Base-by-base conservation (phyloP, 23 red algal species). In the Gracilaria vermiculophylla region DNA sequence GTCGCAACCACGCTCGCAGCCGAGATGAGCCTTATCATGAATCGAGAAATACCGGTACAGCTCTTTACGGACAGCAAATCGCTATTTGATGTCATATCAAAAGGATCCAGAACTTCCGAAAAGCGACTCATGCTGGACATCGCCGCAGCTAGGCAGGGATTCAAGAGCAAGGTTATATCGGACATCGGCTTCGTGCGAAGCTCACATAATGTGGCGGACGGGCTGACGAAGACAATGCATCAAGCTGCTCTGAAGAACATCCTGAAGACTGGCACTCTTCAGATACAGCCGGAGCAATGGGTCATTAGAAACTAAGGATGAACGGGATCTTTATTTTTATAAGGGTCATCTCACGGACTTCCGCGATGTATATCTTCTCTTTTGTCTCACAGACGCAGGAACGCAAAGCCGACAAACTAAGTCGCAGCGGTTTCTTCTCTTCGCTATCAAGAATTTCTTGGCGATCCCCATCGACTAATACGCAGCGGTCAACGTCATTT, bases 71-170 rank as follows among this genome's bases (percentile, higher is more conserved):
- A 84, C 80, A 52, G 60, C 80, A 67, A 84, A 29, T 69, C 48
- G 3, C 40, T 84, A 33, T 84, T 67, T 25, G 56, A 67, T 12
- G 58, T 84, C 17, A 69, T 84, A 0, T 69, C 80, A 0, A 51
- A 69, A 42, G 57, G 60, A 19, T 67, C 80, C 0, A 24, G 62
- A 8, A 84, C 80, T 1, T 69, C 80, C 0, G 80, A 84, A 12
- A 84, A 61, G 31, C 80, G 80, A n/a, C 24, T 84, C 9, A 84
- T 84, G 57, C 47, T 84, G 60, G 80, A 84, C 35, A 47, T 84
- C 1, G 55, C 80, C 9, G 53, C 80, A 10, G 80, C 57, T 24
- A 16, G 80, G 8, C 25, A 69, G 58, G 80, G 60, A 3, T 84
- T 69, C 36, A 69, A 69, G 23, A 35, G 19, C 20, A 84, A 69